Evolutionary conservation across 768 basidiomycete species (phyloP), one percentile per base, ranked within the genome.

Genomic region (Mycena polygramma): DNA sequence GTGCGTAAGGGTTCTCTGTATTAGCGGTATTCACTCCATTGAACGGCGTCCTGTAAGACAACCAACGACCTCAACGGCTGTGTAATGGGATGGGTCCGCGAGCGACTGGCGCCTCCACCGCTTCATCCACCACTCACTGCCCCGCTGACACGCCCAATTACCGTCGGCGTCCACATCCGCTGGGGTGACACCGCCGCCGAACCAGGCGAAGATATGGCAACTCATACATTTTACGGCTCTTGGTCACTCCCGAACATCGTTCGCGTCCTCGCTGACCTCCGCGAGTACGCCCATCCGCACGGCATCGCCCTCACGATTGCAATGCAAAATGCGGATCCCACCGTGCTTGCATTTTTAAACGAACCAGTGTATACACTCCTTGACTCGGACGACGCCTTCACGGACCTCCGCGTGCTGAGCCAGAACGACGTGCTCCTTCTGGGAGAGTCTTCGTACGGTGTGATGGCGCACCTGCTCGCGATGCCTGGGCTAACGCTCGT

Each of bases 191-290:
- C 70, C 51, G 69, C 69, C 2, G 41, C 36, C 43, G 30, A 57
- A 0, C 26, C n/a, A 57, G 37, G 48, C 45, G 24, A 54, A 19
- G 11, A 41, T 2, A 41, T 11, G 41, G 41, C 15, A 7, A 10
- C 41, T 2, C 11, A 41, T 15, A 30, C n/a, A 19, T 71, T 71
- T 54, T 48, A 48, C 45, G 60, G 64, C 22, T 66, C 65, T 20
- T 66, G 66, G 70, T 17, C 39, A 19, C 24, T 63, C 54, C 9
- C 35, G 15, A 39, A 67, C 59, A 71, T 71, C 26, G 2, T 11
- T n/a, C 77, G 75, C 48, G 82, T 84, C 66, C 80, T 85, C 43
- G 81, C 81, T 14, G 82, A 83, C 71, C 80, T 85, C 30, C 83
- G 84, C 71, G 80, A 30, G 30, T 30, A 30, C 30, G 30, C 30